Conservation (phyloP, 352 stramenopile genomes). For the Globisporangium okanoganense region DNA sequence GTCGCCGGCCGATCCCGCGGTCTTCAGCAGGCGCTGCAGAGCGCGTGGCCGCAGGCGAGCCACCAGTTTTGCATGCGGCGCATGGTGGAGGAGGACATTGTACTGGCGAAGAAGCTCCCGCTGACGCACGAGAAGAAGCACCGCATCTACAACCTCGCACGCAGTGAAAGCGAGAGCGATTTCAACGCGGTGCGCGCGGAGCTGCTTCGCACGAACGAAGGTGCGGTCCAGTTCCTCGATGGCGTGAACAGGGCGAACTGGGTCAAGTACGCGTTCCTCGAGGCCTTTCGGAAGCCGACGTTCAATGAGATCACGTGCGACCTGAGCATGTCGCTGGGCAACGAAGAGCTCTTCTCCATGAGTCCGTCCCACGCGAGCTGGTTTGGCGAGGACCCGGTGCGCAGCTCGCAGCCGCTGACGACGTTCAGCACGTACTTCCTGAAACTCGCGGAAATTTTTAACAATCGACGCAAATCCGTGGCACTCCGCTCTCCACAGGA, state of each 20-base stretch:
- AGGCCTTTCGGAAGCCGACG: constrained; percentile 57
- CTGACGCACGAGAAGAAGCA: constrained; percentile 67
- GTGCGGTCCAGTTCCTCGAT: constrained; percentile 50
- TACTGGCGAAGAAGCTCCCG: constrained; percentile 51
- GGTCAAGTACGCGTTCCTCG: constrained; percentile 79
- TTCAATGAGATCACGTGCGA: constrained; percentile 75
- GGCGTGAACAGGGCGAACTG: constrained; percentile 51
- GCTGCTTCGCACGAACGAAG: constrained; percentile 48
- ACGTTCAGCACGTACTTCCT: constrained; percentile 73
- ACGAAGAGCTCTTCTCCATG: constrained; percentile 36
- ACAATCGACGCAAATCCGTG: constrained; percentile 49
- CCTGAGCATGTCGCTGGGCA: constrained; percentile 38
- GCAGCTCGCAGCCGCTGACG: constrained; percentile 57
- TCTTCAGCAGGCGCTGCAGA: constrained; percentile 46
- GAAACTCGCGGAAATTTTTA: constrained; percentile 71
- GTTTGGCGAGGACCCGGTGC: constrained; percentile 58
- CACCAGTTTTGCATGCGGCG: constrained; percentile 73
- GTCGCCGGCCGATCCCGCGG: constrained; percentile 53
- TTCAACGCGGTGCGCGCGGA: constrained; percentile 58
- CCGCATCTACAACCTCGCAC: constrained; percentile 61
- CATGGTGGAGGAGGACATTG: constrained; percentile 66
- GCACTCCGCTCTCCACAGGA: constrained; percentile 50
- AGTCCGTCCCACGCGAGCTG: constrained; percentile 40
- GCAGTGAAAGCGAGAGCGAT: constrained; percentile 66
- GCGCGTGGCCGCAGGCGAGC: constrained; percentile 49